A percentile compares a stretch with the other conserved stretches of the same genome.
phyloP scores from a whole-genome alignment of 257 asterid species.

The Solanum corneliomulleri region DNA sequence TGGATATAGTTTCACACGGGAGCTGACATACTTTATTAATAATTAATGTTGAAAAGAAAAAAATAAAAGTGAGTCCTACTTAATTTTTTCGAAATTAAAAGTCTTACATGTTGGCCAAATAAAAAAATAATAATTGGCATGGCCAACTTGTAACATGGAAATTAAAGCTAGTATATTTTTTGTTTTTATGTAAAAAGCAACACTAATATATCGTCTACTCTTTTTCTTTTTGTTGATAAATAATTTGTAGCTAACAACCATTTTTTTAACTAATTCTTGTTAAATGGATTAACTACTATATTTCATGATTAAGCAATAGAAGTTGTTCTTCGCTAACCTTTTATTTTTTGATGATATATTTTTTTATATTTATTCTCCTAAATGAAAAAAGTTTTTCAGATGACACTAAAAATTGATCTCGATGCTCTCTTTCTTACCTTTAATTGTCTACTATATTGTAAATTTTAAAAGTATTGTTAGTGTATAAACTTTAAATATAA shows the following conservation, averaged over 20 bases:
- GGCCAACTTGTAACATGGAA: background rate
- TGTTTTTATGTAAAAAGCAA: background rate
- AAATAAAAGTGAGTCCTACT: background rate
- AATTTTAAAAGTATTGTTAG: background rate
- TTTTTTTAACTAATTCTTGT: background rate
- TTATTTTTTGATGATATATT: background rate
- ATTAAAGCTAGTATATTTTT: background rate
- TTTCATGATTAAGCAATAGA: background rate
- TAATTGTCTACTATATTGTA: background rate
- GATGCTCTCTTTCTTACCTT: background rate
- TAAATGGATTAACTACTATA: background rate
- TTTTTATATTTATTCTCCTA: background rate
- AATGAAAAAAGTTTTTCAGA: background rate
- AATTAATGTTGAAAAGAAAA: background rate
- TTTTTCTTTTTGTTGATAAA: no score
- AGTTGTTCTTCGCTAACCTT: background rate
- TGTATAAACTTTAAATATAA: background rate
- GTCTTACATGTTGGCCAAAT: background rate
- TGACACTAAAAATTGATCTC: background rate
- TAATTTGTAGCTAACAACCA: background rate
- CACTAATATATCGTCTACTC: no score
- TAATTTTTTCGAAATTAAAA: background rate
- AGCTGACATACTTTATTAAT: background rate
- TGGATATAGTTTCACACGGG: background rate
- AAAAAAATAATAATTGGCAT: background rate